phyloP scores from a whole-genome alignment of 768 basidiomycete species.

The Tylopilus intermedius region DNA sequence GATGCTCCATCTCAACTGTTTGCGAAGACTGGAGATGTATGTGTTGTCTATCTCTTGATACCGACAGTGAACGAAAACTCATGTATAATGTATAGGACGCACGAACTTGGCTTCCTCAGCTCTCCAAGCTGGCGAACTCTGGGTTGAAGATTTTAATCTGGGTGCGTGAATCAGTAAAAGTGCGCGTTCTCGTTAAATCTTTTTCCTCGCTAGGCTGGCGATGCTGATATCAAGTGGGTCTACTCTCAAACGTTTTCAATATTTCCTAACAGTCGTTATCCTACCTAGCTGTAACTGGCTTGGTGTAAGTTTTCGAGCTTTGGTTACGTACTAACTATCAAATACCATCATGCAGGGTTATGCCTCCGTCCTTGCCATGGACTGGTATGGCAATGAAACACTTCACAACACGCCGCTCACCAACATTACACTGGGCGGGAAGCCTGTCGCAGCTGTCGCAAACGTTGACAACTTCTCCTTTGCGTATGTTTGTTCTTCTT shows the following conservation, averaged over 20 bases:
- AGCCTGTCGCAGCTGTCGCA: slow-evolving; percentile 52
- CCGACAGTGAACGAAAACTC: neutral
- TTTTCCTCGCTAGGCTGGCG: slow-evolving; percentile 20
- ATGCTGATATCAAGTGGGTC: slow-evolving; percentile 26
- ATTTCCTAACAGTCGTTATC: neutral
- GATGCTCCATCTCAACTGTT: slow-evolving; percentile 41
- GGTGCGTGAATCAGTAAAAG: slow-evolving; percentile 23
- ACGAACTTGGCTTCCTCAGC: slow-evolving; percentile 35
- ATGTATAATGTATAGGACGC: slow-evolving; percentile 24
- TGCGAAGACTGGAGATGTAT: slow-evolving; percentile 51
- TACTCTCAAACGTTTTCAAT: neutral
- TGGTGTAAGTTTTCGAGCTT: slow-evolving; percentile 24
- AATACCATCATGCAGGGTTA: slow-evolving; percentile 22
- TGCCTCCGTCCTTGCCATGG: slow-evolving; percentile 40
- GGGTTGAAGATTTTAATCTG: slow-evolving; percentile 37
- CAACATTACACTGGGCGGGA: slow-evolving; percentile 55
- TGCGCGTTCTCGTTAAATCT: neutral
- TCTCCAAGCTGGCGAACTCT: slow-evolving; percentile 34
- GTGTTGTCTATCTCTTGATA: slow-evolving; percentile 17
- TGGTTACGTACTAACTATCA: neutral
- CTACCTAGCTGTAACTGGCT: slow-evolving; percentile 11
- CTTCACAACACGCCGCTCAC: slow-evolving; percentile 37
- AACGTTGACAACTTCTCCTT: slow-evolving; percentile 66
- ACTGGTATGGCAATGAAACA: slow-evolving; percentile 41
- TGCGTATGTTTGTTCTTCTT: slow-evolving; percentile 42